Percentiles rank a stretch among this genome's conserved stretches.
Evolutionary conservation across 31 red algal species (phyloP).

Genomic region (Odonthalia washingtoniensis): DNA sequence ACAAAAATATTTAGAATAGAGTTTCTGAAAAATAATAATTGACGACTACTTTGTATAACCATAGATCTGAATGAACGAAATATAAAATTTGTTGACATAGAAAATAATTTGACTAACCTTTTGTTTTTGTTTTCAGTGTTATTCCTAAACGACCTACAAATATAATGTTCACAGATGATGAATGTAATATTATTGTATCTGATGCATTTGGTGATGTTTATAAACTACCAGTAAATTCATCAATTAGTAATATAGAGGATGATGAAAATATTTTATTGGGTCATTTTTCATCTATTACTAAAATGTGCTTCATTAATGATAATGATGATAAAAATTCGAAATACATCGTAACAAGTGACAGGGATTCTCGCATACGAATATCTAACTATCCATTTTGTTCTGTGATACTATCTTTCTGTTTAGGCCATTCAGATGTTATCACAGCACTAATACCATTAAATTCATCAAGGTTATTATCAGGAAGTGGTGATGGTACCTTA

Average conservation of each 20-base stretch:
- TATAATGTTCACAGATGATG: constrained; percentile 1
- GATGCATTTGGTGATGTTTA: constrained; percentile 67
- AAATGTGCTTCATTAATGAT: too few species aligned
- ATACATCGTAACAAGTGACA: constrained; percentile 39
- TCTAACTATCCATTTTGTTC: constrained; percentile 45
- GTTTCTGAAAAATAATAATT: constrained; percentile 46
- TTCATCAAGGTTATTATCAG: constrained; percentile 31
- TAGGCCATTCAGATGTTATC: constrained; percentile 48
- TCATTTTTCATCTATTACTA: constrained; percentile 59
- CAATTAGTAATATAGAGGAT: constrained; percentile 2
- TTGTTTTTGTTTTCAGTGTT: constrained; percentile 14
- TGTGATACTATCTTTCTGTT: constrained; percentile 56
- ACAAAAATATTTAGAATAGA: constrained; percentile 58
- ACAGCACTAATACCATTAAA: not conserved
- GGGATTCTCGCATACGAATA: constrained; percentile 46
- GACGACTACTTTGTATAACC: constrained; percentile 27
- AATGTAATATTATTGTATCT: constrained; percentile 25
- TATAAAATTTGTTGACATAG: not conserved
- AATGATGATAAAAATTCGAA: not conserved
- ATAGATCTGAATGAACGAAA: constrained; percentile 46
- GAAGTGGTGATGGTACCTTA: constrained; percentile 49
- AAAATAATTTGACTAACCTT: not conserved
- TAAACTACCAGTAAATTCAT: constrained; percentile 3
- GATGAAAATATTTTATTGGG: constrained; percentile 31
- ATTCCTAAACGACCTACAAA: constrained; percentile 50